A percentile compares a stretch with the other conserved stretches of the same genome.
Conservation (phyloP, 352 stramenopile genomes). For the Peronospora farinosa region DNA sequence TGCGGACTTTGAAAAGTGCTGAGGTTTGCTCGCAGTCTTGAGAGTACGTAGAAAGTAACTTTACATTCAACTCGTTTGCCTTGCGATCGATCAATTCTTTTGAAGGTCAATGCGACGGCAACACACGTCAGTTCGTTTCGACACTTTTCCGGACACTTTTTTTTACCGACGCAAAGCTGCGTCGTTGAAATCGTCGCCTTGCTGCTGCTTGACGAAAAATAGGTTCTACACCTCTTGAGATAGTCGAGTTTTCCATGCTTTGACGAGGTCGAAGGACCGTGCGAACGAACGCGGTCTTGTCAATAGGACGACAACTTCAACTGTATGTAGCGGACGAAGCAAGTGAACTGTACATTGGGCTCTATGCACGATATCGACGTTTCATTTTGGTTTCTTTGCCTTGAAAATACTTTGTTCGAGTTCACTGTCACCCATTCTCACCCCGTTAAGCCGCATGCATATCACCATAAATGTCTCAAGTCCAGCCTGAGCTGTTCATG, state of each 20-base stretch:
- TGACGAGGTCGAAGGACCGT: not conserved
- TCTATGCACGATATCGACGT: not conserved
- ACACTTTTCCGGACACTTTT: slow-evolving; percentile 8
- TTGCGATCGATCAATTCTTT: slow-evolving; percentile 1
- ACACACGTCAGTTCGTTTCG: slow-evolving; percentile 12
- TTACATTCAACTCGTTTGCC: no score
- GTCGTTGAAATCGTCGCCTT: not conserved
- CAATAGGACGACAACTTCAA: slow-evolving; percentile 27
- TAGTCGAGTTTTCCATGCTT: slow-evolving; percentile 9
- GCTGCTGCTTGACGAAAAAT: slow-evolving; percentile 1
- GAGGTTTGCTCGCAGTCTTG: no score
- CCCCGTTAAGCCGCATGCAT: not conserved
- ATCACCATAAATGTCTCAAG: not conserved
- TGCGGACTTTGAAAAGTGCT: no score
- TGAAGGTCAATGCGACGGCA: slow-evolving; percentile 16
- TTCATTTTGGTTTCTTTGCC: not conserved
- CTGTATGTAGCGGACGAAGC: slow-evolving; percentile 1
- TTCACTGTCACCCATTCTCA: not conserved
- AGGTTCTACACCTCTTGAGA: slow-evolving; percentile 7
- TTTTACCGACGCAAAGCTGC: not conserved
- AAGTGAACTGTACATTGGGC: no score
- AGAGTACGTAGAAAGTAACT: no score
- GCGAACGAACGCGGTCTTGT: not conserved
- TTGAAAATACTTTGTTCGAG: not conserved
- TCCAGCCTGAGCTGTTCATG: not conserved